Base-by-base conservation (phyloP, 441 rosid species). In the Gossypium schwendimanii region DNA sequence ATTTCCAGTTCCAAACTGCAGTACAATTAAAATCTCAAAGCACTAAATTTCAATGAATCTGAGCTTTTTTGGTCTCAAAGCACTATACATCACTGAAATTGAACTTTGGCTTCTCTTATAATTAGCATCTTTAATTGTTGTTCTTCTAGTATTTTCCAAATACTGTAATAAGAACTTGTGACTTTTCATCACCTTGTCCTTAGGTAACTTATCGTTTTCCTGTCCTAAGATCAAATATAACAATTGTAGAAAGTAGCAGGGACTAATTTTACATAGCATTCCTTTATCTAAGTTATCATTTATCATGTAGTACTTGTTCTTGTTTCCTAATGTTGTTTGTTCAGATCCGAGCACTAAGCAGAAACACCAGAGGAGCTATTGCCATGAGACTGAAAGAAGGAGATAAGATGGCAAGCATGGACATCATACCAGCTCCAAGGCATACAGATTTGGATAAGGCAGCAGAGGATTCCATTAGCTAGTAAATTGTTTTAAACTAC, bases 391-490 rank as follows among this genome's bases (percentile, higher is more conserved):
- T 94, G 39, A 94, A 71, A 81, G 78, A 72, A 33, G 96, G 82
- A 47, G 97, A 91, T 78, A 94, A 85, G 87, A 89, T 94, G 87
- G 99, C 98, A 24, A 84, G 99, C 76, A 84, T 92, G 87, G 98
- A 94, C 84, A 88, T 94, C 50, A 91, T 91, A 70, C 93, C 97
- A 2, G 84, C 89, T 36, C 63, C 86, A 79, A 71, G 85, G 76
- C 71, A 80, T 75, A 85, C 87, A 81, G 85, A 84, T 81, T 79
- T 86, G 80, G 86, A 80, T 75, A 78, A 23, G 76, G 79, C 76
- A 20, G 78, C 81, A n/a, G 83, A 80, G 71, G 84, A 82, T 76
- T 33, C 83, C 60, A 75, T 68, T 61, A 84, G 59, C 75, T 84
- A 47, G 97, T 92, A 91, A 76, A 77, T 75, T 57, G 24, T 39